Base-by-base conservation (phyloP, 2,329 filamentous ascomycete genomes). In the Penicillium polonicum region DNA sequence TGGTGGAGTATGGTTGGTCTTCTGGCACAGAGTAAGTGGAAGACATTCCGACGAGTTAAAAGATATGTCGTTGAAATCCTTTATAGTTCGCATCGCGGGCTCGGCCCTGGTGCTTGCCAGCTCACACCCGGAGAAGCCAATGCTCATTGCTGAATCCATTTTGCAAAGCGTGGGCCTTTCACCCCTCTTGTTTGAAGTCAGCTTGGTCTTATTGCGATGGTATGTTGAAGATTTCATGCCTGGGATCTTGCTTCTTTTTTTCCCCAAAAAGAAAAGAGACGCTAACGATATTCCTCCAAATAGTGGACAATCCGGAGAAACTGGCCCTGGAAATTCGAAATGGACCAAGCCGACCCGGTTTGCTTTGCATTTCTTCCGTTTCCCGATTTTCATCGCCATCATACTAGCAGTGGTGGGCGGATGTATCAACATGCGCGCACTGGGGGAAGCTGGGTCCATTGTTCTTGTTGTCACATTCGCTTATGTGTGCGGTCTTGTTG, bases 141-240 rank as follows among this genome's bases (percentile, higher is more conserved):
- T 68, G 36, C 48, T 67, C n/a, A 64, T 63, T 29, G 60, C 66
- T 8, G 64, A 68, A 48, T 57, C 54, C 21, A 39, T 29, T 7
- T 43, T 71, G 53, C 65, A 66, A 61, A 64, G 60, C 19, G 63
- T 68, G 29, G 69, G 68, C 2, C 64, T 70, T n/a, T 70, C 68
- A 12, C 67, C 68, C 36, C 62, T 71, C 19, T 55, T 70, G 19
- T 70, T 71, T 36, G 68, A 71, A 56, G 61, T 70, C 35, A 70
- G 68, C 52, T 52, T 69, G 25, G 52, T 70, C 10, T 61, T 70
- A 50, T 25, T 71, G 41, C 55, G 64, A 60, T 66, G 66, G 68
- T 70, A 62, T 17, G 58, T 36, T 23, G 9, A 10, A 50, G 3
- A 6, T 19, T 29, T 2, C 23, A 15, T 5, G 13, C 12, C 4